phyloP scores from a whole-genome alignment of 352 stramenopile genomes.

The Pythium utonaiense region DNA sequence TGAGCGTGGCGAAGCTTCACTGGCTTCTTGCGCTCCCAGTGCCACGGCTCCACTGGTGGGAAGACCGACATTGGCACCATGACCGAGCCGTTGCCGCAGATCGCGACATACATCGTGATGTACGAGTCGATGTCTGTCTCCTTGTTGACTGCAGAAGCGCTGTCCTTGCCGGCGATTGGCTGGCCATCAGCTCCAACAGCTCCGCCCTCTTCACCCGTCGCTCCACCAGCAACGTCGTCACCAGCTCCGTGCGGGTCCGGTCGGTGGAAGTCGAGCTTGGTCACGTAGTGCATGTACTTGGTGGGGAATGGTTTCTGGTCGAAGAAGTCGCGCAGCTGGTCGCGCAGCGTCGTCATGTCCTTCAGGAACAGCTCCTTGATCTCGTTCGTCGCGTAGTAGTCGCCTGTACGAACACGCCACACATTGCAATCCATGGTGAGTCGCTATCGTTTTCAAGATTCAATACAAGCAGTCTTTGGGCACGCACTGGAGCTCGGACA shows the following conservation, averaged over 20 bases:
- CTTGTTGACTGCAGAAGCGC: slow-evolving; percentile 10
- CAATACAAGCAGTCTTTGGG: no score
- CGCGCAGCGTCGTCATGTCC: slow-evolving; percentile 62
- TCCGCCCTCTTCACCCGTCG: neutral
- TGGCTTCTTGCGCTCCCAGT: slow-evolving; percentile 85
- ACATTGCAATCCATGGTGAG: neutral
- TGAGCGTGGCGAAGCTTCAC: slow-evolving; percentile 82
- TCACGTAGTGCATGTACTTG: slow-evolving; percentile 87
- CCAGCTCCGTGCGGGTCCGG: slow-evolving; percentile 41
- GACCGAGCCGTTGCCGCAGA: slow-evolving; percentile 81
- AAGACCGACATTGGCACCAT: slow-evolving; percentile 88
- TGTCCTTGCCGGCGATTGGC: slow-evolving; percentile 1
- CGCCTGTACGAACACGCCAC: slow-evolving; percentile 29
- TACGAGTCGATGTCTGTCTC: slow-evolving; percentile 45
- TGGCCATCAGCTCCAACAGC: slow-evolving; percentile 1
- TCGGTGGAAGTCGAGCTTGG: slow-evolving; percentile 72
- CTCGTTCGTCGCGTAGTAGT: slow-evolving; percentile 62
- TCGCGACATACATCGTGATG: slow-evolving; percentile 81
- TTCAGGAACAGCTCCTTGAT: slow-evolving; percentile 61
- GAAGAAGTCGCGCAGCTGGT: slow-evolving; percentile 76
- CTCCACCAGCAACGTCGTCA: slow-evolving; percentile 27
- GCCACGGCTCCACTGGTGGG: slow-evolving; percentile 67
- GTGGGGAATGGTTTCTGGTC: slow-evolving; percentile 76
- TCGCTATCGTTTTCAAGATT: neutral
- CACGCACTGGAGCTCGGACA: slow-evolving; percentile 52